Conservation (phyloP, 768 basidiomycete genomes). For the Boletus barrowsii region DNA sequence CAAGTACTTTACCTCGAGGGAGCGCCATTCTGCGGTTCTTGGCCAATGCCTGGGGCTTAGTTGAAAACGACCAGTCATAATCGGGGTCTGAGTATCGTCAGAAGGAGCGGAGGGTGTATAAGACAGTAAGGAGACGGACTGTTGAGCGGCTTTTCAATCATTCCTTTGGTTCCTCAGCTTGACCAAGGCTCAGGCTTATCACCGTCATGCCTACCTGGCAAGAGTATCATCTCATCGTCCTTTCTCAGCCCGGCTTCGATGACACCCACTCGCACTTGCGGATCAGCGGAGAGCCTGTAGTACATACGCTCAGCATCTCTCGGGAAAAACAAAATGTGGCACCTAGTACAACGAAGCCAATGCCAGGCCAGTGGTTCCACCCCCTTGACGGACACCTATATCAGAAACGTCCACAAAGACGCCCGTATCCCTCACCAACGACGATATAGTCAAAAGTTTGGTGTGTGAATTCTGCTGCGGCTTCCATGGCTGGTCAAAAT, state of each 20-base stretch:
- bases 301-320: background rate
- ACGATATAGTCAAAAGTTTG: constrained; percentile 18
- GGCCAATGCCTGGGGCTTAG: constrained; percentile 5
- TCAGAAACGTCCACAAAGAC: background rate
- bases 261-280: constrained; percentile 3
- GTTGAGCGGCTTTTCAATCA: constrained; percentile 1
- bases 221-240: constrained; percentile 10
- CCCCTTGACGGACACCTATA: constrained; percentile 1
- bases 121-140: no score
- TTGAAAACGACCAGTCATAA: constrained; percentile 16
- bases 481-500: background rate
- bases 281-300: constrained; percentile 10
- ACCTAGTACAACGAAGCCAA: constrained; percentile 13
- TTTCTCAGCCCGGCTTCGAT: constrained; percentile 17
- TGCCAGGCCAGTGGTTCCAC: constrained; percentile 13
- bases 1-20: constrained; percentile 11
- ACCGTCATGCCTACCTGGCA: background rate
- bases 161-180: background rate
- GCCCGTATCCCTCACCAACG: constrained; percentile 7
- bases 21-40: constrained; percentile 8
- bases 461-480: constrained; percentile 6
- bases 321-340: no score
- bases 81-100: constrained; percentile 10
- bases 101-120: background rate
- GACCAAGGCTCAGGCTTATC: background rate